These are phyloP conservation scores for Isoetes taiwanensis DNA, from an alignment of 75 land plant species.

Conservation along the genomic window DNA sequence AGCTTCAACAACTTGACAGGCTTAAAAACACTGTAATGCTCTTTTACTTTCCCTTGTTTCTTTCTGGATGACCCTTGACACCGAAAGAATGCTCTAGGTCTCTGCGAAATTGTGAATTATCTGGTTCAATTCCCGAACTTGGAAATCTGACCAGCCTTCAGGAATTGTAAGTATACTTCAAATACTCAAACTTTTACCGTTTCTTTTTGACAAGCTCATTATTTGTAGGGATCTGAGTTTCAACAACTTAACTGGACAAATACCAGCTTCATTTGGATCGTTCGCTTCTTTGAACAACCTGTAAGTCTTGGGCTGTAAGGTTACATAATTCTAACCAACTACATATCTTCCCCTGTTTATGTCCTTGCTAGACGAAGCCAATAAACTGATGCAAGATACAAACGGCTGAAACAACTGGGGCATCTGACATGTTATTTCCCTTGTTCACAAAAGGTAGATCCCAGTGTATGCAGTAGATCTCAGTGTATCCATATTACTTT, in stretches of 20 bases:
- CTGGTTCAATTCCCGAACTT: conserved; percentile 1
- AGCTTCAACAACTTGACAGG: not conserved
- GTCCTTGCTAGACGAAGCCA: too few relatives aligned
- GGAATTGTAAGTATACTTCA: not conserved
- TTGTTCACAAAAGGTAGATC: too few relatives aligned
- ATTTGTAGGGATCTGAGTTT: conserved; percentile 7
- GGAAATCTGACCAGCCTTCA: not conserved
- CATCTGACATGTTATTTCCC: too few relatives aligned
- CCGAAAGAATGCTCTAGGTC: not conserved
- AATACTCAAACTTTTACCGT: not conserved
- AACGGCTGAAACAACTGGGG: too few relatives aligned
- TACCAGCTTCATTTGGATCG: not conserved
- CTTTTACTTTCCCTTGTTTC: not conserved
- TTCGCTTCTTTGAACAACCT: not conserved
- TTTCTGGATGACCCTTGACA: not conserved
- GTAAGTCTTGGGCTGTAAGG: not conserved
- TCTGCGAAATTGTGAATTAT: conserved; percentile 1
- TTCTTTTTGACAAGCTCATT: too few relatives aligned
- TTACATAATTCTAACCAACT: too few relatives aligned
- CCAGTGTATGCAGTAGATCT: too few relatives aligned
- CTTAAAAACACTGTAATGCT: not conserved
- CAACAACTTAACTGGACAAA: not conserved
- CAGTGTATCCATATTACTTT: too few relatives aligned
- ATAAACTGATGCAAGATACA: too few relatives aligned
- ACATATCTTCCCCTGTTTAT: too few relatives aligned